Evolutionary conservation across 768 basidiomycete species (phyloP).

Genomic region (Kwoniella sp.): DNA sequence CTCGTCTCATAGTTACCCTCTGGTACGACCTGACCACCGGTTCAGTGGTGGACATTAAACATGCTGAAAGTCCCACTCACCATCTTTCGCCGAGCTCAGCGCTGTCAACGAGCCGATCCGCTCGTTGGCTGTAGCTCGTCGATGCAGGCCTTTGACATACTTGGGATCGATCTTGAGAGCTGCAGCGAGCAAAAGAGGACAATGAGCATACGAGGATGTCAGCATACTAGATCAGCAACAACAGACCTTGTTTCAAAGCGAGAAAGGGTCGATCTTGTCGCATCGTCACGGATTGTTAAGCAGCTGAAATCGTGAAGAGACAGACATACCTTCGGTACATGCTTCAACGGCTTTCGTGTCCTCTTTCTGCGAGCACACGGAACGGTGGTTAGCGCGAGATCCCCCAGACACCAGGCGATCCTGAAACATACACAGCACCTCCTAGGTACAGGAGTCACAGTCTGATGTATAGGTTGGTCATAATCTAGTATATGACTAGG

Average conservation of each 20-base stretch:
- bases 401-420: no score
- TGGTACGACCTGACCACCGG: conserved; percentile 37
- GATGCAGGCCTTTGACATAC: conserved; percentile 83
- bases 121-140: conserved; percentile 86
- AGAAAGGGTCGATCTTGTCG: no score
- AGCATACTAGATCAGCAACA: no score
- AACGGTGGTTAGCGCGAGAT: background rate
- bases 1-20: no score
- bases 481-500: no score
- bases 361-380: conserved; percentile 62
- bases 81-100: conserved; percentile 79
- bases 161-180: conserved; percentile 82
- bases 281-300: no score
- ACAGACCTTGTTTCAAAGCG: no score
- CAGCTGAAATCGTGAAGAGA: background rate
- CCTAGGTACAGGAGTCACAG: no score
- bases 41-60: background rate
- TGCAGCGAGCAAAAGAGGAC: conserved; percentile 44
- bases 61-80: conserved; percentile 63
- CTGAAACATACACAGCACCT: no score
- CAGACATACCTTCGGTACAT: conserved; percentile 70
- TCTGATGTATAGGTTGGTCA: no score
- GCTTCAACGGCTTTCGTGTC: conserved; percentile 77
- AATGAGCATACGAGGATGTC: background rate
- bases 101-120: conserved; percentile 79